phyloP scores from a whole-genome alignment of 2,329 filamentous ascomycete species.

The Aspergillus proliferans region DNA sequence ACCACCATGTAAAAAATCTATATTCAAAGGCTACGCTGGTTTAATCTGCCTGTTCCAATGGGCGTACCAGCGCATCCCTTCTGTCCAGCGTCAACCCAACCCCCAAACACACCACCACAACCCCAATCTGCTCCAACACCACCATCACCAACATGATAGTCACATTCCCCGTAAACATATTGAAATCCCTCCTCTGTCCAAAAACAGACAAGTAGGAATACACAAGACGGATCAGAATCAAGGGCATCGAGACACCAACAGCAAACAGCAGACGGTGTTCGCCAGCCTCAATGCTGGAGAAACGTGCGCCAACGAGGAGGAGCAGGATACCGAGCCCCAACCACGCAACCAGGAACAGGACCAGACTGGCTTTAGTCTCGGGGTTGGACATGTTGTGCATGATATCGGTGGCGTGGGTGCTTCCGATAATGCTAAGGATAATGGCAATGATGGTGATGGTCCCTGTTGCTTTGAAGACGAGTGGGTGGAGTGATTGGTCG shows the following conservation, averaged over 20 bases:
- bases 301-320: slow-evolving; percentile 22
- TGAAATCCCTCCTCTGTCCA: slow-evolving; percentile 38
- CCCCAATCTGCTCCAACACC: slow-evolving; percentile 46
- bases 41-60: too few relatives aligned
- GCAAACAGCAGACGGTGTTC: slow-evolving; percentile 45
- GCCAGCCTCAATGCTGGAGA: slow-evolving; percentile 32
- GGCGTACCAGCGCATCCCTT: too few relatives aligned
- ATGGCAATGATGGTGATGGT: slow-evolving; percentile 27
- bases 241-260: slow-evolving; percentile 40
- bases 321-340: slow-evolving; percentile 31
- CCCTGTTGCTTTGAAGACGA: slow-evolving; percentile 24
- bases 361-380: slow-evolving; percentile 38
- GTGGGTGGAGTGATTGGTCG: slow-evolving; percentile 13
- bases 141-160: slow-evolving; percentile 43
- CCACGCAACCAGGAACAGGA: slow-evolving; percentile 40
- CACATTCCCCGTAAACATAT: slow-evolving; percentile 32
- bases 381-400: slow-evolving; percentile 22
- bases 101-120: slow-evolving; percentile 39
- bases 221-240: slow-evolving; percentile 46
- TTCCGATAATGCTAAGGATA: slow-evolving; percentile 41
- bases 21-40: too few relatives aligned
- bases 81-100: slow-evolving; percentile 19
- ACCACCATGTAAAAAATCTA: too few relatives aligned
- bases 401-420: slow-evolving; percentile 25
- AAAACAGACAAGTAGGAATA: slow-evolving; percentile 45